phyloP scores from a whole-genome alignment of 441 rosid species.

The Metrosideros polymorpha region DNA sequence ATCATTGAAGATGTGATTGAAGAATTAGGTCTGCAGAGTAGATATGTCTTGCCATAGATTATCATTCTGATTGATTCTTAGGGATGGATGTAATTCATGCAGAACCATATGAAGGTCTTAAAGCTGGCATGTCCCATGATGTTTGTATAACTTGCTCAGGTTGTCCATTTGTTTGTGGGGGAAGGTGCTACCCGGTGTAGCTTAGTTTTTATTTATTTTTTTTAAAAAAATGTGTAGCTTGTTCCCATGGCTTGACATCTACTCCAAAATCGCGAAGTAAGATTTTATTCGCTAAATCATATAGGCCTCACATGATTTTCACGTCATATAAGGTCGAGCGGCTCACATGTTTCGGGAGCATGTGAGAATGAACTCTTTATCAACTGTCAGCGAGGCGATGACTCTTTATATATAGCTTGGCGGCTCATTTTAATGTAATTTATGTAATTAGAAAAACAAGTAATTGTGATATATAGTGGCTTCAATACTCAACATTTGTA shows the following conservation, averaged over 20 bases:
- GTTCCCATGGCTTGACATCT: not conserved
- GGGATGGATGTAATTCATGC: not conserved
- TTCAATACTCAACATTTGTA: not conserved
- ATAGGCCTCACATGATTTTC: not conserved
- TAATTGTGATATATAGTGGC: not conserved
- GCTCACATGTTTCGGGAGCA: not conserved
- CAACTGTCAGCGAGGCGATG: not conserved
- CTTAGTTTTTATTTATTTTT: too few relatives aligned
- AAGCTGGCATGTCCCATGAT: not conserved
- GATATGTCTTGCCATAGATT: not conserved
- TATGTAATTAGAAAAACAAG: not conserved
- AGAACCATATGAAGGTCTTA: not conserved
- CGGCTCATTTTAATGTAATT: not conserved
- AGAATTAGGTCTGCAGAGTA: not conserved
- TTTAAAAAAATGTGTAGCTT: too few relatives aligned
- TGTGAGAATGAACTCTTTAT: not conserved
- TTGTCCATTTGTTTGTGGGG: not conserved
- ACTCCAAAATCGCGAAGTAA: not conserved
- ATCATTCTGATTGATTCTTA: not conserved
- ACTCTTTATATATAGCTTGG: not conserved
- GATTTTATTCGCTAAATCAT: not conserved
- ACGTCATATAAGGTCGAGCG: not conserved
- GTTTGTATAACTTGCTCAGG: not conserved
- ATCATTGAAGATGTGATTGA: not conserved
- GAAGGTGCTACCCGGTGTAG: not conserved